These are phyloP conservation scores for Aaosphaeria arxii DNA, from an alignment of 2,329 filamentous ascomycete genomes.

Conservation along the genomic window DNA sequence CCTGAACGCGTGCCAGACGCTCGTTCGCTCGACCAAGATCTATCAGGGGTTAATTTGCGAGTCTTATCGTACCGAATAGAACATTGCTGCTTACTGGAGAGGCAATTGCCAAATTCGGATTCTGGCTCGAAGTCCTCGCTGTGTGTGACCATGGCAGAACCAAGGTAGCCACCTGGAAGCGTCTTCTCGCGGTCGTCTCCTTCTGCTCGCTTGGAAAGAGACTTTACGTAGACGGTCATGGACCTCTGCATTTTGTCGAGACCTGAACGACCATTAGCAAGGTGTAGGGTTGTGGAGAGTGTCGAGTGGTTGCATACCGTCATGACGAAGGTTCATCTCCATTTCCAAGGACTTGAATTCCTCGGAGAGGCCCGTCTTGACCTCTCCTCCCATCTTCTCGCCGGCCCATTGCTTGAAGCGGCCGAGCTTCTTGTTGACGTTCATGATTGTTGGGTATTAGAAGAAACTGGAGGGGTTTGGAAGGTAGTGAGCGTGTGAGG, in stretches of 20 bases:
- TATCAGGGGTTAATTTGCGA: slow-evolving; percentile 34
- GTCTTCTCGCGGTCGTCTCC: slow-evolving; percentile 86
- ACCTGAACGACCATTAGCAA: slow-evolving; percentile 50
- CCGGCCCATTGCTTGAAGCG: slow-evolving; percentile 97
- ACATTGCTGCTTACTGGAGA: slow-evolving; percentile 58
- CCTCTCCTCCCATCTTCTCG: slow-evolving; percentile 91
- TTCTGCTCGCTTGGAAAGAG: slow-evolving; percentile 78
- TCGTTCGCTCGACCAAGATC: slow-evolving; percentile 84
- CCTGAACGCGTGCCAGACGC: slow-evolving; percentile 79
- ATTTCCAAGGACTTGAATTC: slow-evolving; percentile 87
- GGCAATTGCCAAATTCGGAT: slow-evolving; percentile 85
- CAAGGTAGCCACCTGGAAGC: slow-evolving; percentile 74
- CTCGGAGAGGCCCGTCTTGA: slow-evolving; percentile 81
- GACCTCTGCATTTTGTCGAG: slow-evolving; percentile 87
- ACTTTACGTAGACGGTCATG: slow-evolving; percentile 84
- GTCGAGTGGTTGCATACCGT: slow-evolving; percentile 57
- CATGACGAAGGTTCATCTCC: slow-evolving; percentile 85
- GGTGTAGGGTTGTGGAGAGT: slow-evolving; percentile 4
- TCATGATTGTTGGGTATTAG: slow-evolving; percentile 41
- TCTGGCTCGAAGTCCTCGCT: slow-evolving; percentile 90
- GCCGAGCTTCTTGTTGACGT: slow-evolving; percentile 84
- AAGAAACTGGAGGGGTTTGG: neutral
- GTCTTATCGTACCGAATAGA: neutral
- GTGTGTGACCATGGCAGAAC: slow-evolving; percentile 80
- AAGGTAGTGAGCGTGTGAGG: neutral